A percentile compares a stretch with the other conserved stretches of the same genome.
phyloP scores from a whole-genome alignment of 2,329 filamentous ascomycete genomes.

The Macrophomina pseudophaseolina region DNA sequence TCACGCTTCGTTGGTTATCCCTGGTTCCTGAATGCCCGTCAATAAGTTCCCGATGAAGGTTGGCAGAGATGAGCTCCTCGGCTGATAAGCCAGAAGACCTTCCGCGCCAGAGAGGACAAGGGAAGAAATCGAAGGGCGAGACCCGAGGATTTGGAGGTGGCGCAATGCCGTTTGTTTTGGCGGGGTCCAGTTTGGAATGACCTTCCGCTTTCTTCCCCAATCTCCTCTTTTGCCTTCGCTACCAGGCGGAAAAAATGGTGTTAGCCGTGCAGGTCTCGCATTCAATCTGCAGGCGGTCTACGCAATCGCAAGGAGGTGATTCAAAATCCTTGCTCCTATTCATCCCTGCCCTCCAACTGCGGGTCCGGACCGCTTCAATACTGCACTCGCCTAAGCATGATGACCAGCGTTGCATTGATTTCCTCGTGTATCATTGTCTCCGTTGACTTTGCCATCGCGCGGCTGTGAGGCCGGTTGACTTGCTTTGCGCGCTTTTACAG shows the following conservation, averaged over 20 bases:
- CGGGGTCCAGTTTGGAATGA: background rate
- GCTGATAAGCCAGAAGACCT: background rate
- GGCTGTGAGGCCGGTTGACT: background rate
- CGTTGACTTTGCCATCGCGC: background rate
- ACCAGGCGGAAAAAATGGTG: conserved; percentile 3
- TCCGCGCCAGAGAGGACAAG: background rate
- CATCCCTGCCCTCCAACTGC: background rate
- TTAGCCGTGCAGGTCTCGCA: background rate
- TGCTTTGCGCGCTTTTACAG: background rate
- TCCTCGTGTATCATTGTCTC: background rate
- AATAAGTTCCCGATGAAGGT: background rate
- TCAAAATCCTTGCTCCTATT: conserved; percentile 2
- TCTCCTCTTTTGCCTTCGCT: conserved; percentile 14
- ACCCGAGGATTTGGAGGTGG: conserved; percentile 9
- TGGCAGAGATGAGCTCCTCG: conserved; percentile 2
- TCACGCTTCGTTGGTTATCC: background rate
- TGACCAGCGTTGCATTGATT: background rate
- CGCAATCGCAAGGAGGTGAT: conserved; percentile 5
- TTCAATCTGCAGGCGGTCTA: background rate
- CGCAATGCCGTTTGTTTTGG: background rate
- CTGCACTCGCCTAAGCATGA: background rate
- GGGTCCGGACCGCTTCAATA: background rate
- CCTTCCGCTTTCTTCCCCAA: conserved; percentile 8
- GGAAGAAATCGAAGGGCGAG: background rate
- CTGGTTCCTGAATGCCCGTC: conserved; percentile 1